Conservation (phyloP, 2,329 filamentous ascomycete genomes). For the Colletotrichum cereale region DNA sequence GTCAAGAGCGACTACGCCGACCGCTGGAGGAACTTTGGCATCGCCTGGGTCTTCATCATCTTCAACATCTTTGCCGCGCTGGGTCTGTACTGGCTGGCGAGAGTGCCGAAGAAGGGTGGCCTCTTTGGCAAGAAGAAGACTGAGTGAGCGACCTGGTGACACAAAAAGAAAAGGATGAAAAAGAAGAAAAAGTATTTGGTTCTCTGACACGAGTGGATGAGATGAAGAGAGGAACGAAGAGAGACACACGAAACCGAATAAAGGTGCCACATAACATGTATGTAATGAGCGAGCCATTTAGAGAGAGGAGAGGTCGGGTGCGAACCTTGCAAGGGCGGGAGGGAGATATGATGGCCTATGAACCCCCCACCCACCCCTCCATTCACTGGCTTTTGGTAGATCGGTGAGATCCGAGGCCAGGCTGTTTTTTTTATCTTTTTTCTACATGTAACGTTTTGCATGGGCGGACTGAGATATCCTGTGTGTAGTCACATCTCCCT, state of each 20-base stretch:
- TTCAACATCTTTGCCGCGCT: slow-evolving; percentile 71
- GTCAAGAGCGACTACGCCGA: slow-evolving; percentile 67
- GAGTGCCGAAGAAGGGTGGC: slow-evolving; percentile 58
- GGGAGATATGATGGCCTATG: not conserved
- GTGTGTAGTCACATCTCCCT: slow-evolving; percentile 5
- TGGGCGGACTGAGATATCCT: not conserved
- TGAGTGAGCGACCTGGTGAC: slow-evolving; percentile 38
- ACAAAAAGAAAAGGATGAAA: not conserved
- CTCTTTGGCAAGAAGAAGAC: slow-evolving; percentile 50
- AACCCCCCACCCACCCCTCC: not conserved
- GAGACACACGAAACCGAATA: not conserved
- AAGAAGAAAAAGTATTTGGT: not conserved
- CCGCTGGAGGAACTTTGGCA: slow-evolving; percentile 77
- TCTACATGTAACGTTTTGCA: not conserved
- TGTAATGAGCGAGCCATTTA: slow-evolving; percentile 28
- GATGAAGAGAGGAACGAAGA: not conserved
- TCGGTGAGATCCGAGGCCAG: not conserved
- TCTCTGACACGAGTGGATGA: not conserved
- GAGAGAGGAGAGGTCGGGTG: slow-evolving; percentile 28
- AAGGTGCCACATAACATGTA: not conserved
- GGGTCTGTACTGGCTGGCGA: slow-evolving; percentile 66
- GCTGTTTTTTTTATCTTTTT: not conserved
- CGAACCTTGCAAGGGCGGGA: slow-evolving; percentile 8
- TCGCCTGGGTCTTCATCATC: slow-evolving; percentile 70
- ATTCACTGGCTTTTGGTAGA: not conserved